These are phyloP conservation scores for Hemileccinum impolitum DNA, from an alignment of 768 basidiomycete species.

Conservation along the genomic window DNA sequence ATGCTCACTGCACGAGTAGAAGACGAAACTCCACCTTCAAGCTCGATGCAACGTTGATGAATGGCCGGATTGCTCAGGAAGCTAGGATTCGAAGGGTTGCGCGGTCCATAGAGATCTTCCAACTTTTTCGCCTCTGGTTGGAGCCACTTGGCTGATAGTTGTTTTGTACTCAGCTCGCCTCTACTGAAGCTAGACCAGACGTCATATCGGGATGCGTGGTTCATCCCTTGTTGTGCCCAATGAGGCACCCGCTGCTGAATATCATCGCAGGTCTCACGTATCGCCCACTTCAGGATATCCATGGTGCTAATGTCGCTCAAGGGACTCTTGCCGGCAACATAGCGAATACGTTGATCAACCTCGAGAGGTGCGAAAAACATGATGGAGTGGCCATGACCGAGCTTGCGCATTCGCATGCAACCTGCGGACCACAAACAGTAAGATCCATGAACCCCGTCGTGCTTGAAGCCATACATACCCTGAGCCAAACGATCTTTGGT, in stretches of 20 bases:
- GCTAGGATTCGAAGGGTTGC: not conserved
- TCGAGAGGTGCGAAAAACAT: constrained; percentile 46
- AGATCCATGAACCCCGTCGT: not conserved
- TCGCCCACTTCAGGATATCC: constrained; percentile 44
- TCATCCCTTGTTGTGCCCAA: constrained; percentile 40
- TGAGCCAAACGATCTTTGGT: constrained; percentile 37
- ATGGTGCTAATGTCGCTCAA: constrained; percentile 4
- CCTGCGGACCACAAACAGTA: constrained; percentile 25
- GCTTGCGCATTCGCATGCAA: constrained; percentile 52
- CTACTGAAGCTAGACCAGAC: constrained; percentile 15
- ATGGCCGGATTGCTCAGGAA: constrained; percentile 3
- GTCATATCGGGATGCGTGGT: constrained; percentile 15
- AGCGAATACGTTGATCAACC: constrained; percentile 37
- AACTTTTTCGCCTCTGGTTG: constrained; percentile 39
- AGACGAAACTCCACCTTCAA: constrained; percentile 1
- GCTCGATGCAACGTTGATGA: constrained; percentile 11
- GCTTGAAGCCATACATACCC: constrained; percentile 18
- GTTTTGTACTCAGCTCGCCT: not conserved
- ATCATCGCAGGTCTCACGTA: constrained; percentile 42
- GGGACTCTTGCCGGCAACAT: constrained; percentile 11
- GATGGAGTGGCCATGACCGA: constrained; percentile 47
- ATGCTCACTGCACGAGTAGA: constrained; percentile 13
- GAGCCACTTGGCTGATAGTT: constrained; percentile 32
- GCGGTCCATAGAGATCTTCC: constrained; percentile 32
- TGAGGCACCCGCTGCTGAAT: constrained; percentile 38